A percentile compares a stretch with the other conserved stretches of the same genome.
Conservation (phyloP, 306 rosid species). For the Rosa multiflora region DNA sequence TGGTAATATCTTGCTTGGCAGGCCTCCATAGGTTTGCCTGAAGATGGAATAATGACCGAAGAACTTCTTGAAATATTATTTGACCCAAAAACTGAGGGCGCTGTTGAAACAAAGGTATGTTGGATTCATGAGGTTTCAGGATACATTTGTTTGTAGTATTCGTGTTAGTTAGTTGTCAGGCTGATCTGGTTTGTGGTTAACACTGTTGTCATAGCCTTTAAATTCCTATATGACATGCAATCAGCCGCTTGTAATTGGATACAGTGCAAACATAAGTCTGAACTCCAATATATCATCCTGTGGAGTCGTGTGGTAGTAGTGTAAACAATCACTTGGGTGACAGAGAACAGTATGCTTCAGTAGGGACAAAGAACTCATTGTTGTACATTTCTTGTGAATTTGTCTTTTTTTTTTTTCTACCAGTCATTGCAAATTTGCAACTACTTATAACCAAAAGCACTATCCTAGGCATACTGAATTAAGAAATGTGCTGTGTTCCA, state of each 20-base stretch:
- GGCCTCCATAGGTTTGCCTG: conserved; percentile 60
- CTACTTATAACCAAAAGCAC: neutral
- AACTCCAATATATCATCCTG: neutral
- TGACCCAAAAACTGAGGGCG: conserved; percentile 31
- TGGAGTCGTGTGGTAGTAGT: neutral
- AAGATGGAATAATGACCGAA: conserved; percentile 84
- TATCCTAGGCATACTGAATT: neutral
- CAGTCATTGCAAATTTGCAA: neutral
- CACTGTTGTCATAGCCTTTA: neutral
- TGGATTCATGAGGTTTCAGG: neutral
- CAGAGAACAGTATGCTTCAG: neutral
- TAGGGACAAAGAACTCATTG: neutral
- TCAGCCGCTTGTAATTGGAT: neutral
- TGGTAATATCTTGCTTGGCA: conserved; percentile 31
- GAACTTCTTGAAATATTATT: conserved; percentile 69
- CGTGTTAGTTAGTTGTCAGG: neutral
- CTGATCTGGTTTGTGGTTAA: neutral
- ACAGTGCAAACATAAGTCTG: neutral
- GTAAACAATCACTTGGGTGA: neutral
- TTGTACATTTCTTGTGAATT: neutral
- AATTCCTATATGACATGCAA: neutral
- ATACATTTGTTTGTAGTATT: neutral
- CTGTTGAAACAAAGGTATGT: conserved; percentile 49
- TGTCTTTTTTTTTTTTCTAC: neutral
- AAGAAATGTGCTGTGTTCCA: neutral